A percentile compares a stretch with the other conserved stretches of the same genome.
These are phyloP conservation scores for Uronychia setigera DNA, from an alignment of 73 alveolate genomes.

Conservation along the genomic window DNA sequence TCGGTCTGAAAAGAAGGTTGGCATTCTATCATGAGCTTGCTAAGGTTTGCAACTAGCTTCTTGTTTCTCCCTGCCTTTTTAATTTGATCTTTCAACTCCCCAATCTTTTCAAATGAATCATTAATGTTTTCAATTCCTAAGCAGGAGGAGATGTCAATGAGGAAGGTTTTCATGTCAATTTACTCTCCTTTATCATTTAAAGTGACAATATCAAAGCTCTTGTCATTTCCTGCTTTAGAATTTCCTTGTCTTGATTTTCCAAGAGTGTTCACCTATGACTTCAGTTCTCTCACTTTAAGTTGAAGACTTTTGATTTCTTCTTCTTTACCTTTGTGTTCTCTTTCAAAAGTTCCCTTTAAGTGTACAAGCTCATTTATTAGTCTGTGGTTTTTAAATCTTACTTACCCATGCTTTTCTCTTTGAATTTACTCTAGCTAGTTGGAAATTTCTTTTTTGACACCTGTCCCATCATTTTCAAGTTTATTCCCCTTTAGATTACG, in stretches of 20 bases:
- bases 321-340: not conserved
- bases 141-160: not conserved
- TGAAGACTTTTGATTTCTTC: not conserved
- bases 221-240: no score
- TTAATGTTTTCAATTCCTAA: not conserved
- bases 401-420: no score
- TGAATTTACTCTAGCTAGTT: no score
- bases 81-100: not conserved
- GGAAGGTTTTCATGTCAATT: not conserved
- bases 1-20: no score
- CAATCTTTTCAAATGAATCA: not conserved
- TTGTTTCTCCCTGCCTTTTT: not conserved
- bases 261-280: not conserved
- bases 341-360: not conserved
- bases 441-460: no score
- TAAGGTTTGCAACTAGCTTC: not conserved
- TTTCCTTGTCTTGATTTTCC: not conserved
- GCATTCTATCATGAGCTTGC: not conserved
- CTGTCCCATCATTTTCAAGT: no score
- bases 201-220: not conserved
- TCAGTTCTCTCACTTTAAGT: not conserved
- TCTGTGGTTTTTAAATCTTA: not conserved
- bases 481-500: no score
- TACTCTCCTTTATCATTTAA: not conserved
- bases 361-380: not conserved